phyloP scores from a whole-genome alignment of 768 basidiomycete genomes.

The Xerocomellus dryophilus region DNA sequence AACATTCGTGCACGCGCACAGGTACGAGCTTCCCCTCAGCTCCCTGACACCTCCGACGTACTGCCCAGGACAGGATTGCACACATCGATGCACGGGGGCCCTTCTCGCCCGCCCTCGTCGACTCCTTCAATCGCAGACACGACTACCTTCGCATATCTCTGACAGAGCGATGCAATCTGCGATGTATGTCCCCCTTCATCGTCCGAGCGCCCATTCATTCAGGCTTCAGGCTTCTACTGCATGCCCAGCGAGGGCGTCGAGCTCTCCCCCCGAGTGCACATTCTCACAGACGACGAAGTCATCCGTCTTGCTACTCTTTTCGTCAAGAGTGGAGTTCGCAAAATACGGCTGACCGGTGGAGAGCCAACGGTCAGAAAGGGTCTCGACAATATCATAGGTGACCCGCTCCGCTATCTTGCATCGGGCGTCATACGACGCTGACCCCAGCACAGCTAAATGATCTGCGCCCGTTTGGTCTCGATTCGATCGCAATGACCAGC shows the following conservation, averaged over 20 bases:
- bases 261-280: constrained; percentile 63
- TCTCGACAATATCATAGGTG: constrained; percentile 66
- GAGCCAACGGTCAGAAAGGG: constrained; percentile 84
- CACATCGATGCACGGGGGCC: constrained; percentile 47
- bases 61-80: constrained; percentile 53
- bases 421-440: constrained; percentile 4
- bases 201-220: background rate
- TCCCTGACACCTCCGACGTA: background rate
- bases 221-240: constrained; percentile 74
- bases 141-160: constrained; percentile 87
- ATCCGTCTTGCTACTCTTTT: constrained; percentile 72
- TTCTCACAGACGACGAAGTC: constrained; percentile 76
- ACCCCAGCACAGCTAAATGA: constrained; percentile 55
- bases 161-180: constrained; percentile 83
- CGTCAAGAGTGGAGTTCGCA: constrained; percentile 77
- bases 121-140: constrained; percentile 65
- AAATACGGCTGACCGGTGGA: constrained; percentile 86
- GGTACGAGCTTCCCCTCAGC: constrained; percentile 8
- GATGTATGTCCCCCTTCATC: constrained; percentile 49
- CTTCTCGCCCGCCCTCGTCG: constrained; percentile 56
- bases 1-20: constrained; percentile 18
- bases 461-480: constrained; percentile 58
- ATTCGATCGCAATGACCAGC: constrained; percentile 81
- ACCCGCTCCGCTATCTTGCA: constrained; percentile 14
- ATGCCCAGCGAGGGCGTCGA: constrained; percentile 83